These are phyloP conservation scores for Metarhizium rileyi DNA, from an alignment of 2,329 filamentous ascomycete species.

Conservation along the genomic window DNA sequence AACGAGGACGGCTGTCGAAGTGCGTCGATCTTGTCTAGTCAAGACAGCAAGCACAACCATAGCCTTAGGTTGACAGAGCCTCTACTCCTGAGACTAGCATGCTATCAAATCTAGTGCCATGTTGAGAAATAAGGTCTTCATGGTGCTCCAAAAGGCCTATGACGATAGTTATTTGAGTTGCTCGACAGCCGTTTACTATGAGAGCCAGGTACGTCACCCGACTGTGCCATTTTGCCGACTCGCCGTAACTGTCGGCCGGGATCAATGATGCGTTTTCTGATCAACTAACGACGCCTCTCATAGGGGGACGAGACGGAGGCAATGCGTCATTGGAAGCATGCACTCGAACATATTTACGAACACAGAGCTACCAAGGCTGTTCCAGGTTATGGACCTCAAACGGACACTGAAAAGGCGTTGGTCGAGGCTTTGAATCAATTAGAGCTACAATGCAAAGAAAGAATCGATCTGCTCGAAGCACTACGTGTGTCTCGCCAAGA, in stretches of 20 bases:
- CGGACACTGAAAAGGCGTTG: constrained; percentile 75
- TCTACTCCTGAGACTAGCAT: background rate
- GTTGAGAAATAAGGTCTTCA: constrained; percentile 46
- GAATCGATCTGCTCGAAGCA: constrained; percentile 79
- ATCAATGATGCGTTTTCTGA: background rate
- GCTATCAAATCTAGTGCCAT: constrained; percentile 26
- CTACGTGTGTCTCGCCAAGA: constrained; percentile 55
- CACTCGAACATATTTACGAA: constrained; percentile 80
- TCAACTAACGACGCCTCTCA: background rate
- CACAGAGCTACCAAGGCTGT: constrained; percentile 70
- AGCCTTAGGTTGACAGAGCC: background rate
- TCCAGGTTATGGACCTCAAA: constrained; percentile 57
- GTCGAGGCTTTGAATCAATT: constrained; percentile 73
- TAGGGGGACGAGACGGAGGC: constrained; percentile 89
- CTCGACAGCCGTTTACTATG: constrained; percentile 93
- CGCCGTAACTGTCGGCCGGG: background rate
- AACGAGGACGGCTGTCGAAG: background rate
- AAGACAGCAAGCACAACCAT: background rate
- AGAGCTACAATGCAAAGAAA: constrained; percentile 86
- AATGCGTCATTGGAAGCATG: constrained; percentile 78
- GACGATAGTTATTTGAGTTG: constrained; percentile 93
- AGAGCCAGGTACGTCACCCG: constrained; percentile 59
- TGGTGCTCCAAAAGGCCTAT: constrained; percentile 90
- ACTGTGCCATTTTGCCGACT: background rate
- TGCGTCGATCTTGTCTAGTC: background rate